Evolutionary conservation across 441 rosid genomes (phyloP), one percentile per base, ranked within the genome.

Genomic region (Corymbia citriodora): DNA sequence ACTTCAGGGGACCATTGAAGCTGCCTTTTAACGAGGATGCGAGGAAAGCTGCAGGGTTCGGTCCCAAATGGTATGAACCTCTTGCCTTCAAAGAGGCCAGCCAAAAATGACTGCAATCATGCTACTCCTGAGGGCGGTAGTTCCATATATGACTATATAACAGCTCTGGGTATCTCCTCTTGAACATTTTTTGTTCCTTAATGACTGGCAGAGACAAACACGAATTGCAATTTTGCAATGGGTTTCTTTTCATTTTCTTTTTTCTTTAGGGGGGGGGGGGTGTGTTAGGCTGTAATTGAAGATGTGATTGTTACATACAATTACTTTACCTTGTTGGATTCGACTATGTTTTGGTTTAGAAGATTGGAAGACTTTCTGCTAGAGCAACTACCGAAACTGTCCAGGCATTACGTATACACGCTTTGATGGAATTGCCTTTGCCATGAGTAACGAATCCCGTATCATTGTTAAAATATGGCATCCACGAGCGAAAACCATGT

Each of bases 1-100:
- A 96, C 93, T 97, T 97, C 91, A 95, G 99, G 92, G 99, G 99
- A 65, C 99, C 98, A 45, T 92, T 97, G 93, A 98, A 98, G 93
- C 99, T 98, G 7, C 99, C 99, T 36, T 94, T 94, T 61, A 95
- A 96, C 49, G 94, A 92, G 89, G 94, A 94, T 90, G 99, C 99
- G 49, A 96, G 99, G 90, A 94, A 94, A 92, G 96, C 99, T 92
- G 99, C 99, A 23, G 99, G 99, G 10, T 97, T 98, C 91, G 99
- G 98, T 33, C 96, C 96, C 92, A 94, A 89, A 53, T 97, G 99
- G 99, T 96, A 96, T 88, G 96, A 96, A 92, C 99, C 99, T 74
- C 99, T 98, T 68, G 96, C 98, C 52, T 90, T 93, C 92, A 96
- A 96, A 94, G 95, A 92, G 87, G 89, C 90, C 25, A 27, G 55